Conservation (phyloP, 116 monocot genomes). For the Zostera marina region DNA sequence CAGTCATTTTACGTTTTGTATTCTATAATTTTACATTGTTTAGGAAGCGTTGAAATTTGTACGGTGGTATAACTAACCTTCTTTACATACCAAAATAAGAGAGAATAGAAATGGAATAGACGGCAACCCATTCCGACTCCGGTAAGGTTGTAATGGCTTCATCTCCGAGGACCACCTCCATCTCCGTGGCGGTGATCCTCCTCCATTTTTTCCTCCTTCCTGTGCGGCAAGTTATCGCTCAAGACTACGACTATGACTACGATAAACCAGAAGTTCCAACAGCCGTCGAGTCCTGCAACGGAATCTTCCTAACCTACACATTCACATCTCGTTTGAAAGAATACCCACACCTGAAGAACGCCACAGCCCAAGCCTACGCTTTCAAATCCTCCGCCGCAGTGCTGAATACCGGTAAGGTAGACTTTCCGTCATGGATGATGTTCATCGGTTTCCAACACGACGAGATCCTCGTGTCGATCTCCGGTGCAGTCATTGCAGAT, state of each 20-base stretch:
- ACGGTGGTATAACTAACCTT: too few relatives aligned
- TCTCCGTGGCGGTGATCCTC: slow-evolving; percentile 1
- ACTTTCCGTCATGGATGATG: slow-evolving; percentile 68
- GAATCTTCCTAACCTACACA: slow-evolving; percentile 69
- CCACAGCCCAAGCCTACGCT: slow-evolving; percentile 76
- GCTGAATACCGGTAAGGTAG: slow-evolving; percentile 53
- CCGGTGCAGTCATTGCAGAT: slow-evolving; percentile 53
- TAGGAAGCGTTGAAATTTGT: too few relatives aligned
- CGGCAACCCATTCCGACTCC: not conserved
- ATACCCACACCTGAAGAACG: slow-evolving; percentile 77
- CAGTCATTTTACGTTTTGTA: too few relatives aligned
- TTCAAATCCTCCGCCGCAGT: slow-evolving; percentile 55
- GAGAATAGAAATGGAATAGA: too few relatives aligned
- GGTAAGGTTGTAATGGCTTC: slow-evolving; percentile 3
- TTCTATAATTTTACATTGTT: too few relatives aligned
- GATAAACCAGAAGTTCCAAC: slow-evolving; percentile 15
- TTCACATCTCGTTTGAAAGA: slow-evolving; percentile 56
- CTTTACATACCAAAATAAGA: too few relatives aligned
- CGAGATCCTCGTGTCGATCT: slow-evolving; percentile 71
- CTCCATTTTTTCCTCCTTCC: not conserved
- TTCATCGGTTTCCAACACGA: slow-evolving; percentile 73
- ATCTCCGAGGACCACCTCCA: slow-evolving; percentile 1
- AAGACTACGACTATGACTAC: slow-evolving; percentile 42
- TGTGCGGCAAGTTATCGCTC: slow-evolving; percentile 1
- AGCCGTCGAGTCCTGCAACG: slow-evolving; percentile 49